Evolutionary conservation across 495 filamentous ascomycete genomes (phyloP), one percentile per base, ranked within the genome.

Genomic region (Lasiosphaeria ovina): DNA sequence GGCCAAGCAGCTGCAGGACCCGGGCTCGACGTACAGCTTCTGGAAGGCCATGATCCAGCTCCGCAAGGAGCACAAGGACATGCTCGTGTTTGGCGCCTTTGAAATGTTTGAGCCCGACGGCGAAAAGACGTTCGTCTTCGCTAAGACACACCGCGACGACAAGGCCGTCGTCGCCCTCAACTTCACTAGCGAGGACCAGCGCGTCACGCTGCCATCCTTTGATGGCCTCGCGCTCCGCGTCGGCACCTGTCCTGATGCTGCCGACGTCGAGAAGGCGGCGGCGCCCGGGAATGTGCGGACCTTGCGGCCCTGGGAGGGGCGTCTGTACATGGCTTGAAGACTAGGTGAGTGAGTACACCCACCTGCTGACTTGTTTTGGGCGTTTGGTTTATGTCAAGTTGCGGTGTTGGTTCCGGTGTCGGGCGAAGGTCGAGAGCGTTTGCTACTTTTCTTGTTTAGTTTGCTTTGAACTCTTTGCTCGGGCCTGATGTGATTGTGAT

Each of bases 91-190:
- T 57, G 65, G 44, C 11, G 11, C 44, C 5, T 47, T 47, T n/a
- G 12, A 47, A 7, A 63, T 78, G 17, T 67, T 80, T 35, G 69
- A 73, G 52, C 63, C 63, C 11, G 67, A 72, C 8, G 64, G 76
- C 36, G 66, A 77, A 44, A 58, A 72, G 42, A 73, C 77, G 34
- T 78, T 81, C 61, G 72, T 77, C n/a, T 80, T 77, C 60, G 69
- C 64, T 2, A 80, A 80, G 63, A 73, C 53, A 45, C 58, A 51
- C 31, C 55, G 48, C 2, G 64, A 55, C 16, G 59, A 65, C 57
- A 62, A 6, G 58, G 67, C 61, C 6, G 55, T 71, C 3, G 69
- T 75, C 12, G 60, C 64, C 36, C 55, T 75, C 44, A 75, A 76
- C 58, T 76, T 76, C 33, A 69, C 66, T 6, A 58, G 62, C 4